Base-by-base conservation (phyloP, 83 land plant species). In the Diphasiastrum complanatum region DNA sequence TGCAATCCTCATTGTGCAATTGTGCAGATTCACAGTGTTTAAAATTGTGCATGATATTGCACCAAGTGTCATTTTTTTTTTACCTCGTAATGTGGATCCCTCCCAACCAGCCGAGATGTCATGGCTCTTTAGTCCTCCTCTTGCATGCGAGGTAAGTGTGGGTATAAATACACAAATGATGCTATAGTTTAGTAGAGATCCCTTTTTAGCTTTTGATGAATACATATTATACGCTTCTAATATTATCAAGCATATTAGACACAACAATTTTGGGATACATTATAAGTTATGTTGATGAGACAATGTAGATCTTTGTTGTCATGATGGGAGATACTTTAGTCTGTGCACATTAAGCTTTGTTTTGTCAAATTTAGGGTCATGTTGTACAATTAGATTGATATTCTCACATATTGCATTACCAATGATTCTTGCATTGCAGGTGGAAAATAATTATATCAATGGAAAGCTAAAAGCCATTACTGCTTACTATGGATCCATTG, bases 1-100 rank as follows among this genome's bases (percentile, higher is more conserved):
- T 31, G n/a, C n/a, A n/a, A n/a, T n/a, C n/a, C n/a, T n/a, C 26
- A 28, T 58, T 37, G 36, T 36, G 33, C 14, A 10, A 6, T 23
- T 58, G 33, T n/a, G 57, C 3, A 70, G 73, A 60, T 78, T 73
- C 47, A 74, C 72, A 51, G 82, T 89, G 24, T 92, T 92, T 61
- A 78, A 81, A 35, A 60, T 63, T 61, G 96, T 83, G 25, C 81
- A 64, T 51, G 30, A 45, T 38, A 75, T 95, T 75, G 86, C 99
- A 32, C 64, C 83, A 2, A 78, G 46, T 51, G 54, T 95, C 34
- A 81, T 81, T 31, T 80, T 89, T 77, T 95, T 85, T 61, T 78
- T 95, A 52, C 99, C 99, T 26, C 79, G 93, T 40, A 95, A 87
- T 77, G 93, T 95, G 19, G 83, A 95, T 70, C 6, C 80, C 28